A percentile compares a stretch with the other conserved stretches of the same genome.
These are phyloP conservation scores for Suhomyces emberorum DNA, from an alignment of 805 yeast genomes.

Conservation along the genomic window DNA sequence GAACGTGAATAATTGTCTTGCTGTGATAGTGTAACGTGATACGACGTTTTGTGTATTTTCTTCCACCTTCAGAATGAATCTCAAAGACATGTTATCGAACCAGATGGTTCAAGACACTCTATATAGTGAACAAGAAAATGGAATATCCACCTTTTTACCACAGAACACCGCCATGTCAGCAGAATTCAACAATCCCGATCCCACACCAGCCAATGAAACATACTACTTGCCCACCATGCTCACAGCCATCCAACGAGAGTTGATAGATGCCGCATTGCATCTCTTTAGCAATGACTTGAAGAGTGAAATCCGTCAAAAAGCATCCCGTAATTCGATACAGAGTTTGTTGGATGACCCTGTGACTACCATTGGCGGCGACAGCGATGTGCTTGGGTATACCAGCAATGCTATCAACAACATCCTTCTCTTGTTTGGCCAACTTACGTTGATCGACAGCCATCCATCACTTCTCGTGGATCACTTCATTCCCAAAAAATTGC, in stretches of 20 bases:
- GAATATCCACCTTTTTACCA: slow-evolving; percentile 6
- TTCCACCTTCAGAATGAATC: slow-evolving; percentile 37
- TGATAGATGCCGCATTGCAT: slow-evolving; percentile 30
- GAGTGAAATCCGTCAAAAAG: slow-evolving; percentile 18
- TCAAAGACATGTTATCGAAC: slow-evolving; percentile 37
- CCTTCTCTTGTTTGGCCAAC: slow-evolving; percentile 43
- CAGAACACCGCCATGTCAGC: neutral
- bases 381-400: neutral
- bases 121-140: slow-evolving; percentile 10
- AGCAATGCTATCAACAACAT: slow-evolving; percentile 27
- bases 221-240: slow-evolving; percentile 35
- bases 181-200: slow-evolving; percentile 1
- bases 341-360: slow-evolving; percentile 26
- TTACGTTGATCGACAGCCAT: slow-evolving; percentile 55
- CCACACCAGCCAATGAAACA: slow-evolving; percentile 22
- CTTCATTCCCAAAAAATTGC: slow-evolving; percentile 66
- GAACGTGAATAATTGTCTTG: no score
- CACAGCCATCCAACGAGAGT: slow-evolving; percentile 32
- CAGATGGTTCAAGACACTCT: slow-evolving; percentile 22
- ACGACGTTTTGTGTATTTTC: no score
- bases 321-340: slow-evolving; percentile 34
- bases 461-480: slow-evolving; percentile 74
- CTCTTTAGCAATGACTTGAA: slow-evolving; percentile 26
- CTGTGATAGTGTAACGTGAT: no score
- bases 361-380: no score